Conservation (phyloP, 495 filamentous ascomycete species). For the Haplographium delicatum region DNA sequence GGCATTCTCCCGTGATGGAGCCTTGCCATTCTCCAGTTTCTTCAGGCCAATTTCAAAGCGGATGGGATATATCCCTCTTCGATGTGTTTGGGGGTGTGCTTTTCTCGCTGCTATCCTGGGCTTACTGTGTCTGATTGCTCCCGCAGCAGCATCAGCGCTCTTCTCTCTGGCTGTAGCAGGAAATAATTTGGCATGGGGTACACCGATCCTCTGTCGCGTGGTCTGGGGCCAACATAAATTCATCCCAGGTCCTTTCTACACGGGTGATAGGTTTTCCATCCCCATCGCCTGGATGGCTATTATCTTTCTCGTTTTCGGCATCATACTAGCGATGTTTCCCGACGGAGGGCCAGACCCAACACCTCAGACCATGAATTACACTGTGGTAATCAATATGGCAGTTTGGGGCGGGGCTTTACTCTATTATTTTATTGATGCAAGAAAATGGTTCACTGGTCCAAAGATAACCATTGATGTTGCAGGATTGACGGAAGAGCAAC, state of each 20-base stretch:
- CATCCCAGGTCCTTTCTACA: conserved; percentile 48
- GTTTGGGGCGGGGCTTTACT: conserved; percentile 56
- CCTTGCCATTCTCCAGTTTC: conserved; percentile 47
- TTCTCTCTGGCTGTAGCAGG: conserved; percentile 54
- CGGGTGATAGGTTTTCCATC: conserved; percentile 45
- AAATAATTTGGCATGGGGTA: conserved; percentile 49
- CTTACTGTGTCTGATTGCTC: conserved; percentile 46
- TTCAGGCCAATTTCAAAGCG: conserved; percentile 50
- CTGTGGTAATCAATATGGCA: conserved; percentile 46
- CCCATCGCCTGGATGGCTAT: conserved; percentile 25
- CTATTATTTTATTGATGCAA: conserved; percentile 58
- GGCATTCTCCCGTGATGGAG: conserved; percentile 51
- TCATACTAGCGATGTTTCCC: conserved; percentile 47
- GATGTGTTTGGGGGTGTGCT: conserved; percentile 55
- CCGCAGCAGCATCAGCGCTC: conserved; percentile 51
- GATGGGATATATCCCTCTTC: conserved; percentile 56
- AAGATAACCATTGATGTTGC: conserved; percentile 51
- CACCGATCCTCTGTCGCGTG: conserved; percentile 56
- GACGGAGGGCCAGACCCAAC: conserved; percentile 45
- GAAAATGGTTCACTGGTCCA: conserved; percentile 64
- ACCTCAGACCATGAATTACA: conserved; percentile 43
- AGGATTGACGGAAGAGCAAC: conserved; percentile 25
- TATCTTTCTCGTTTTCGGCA: conserved; percentile 30
- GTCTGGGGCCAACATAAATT: conserved; percentile 59
- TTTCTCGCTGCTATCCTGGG: conserved; percentile 49